phyloP scores from a whole-genome alignment of 208 protist species.

The Strigomonas galati region DNA sequence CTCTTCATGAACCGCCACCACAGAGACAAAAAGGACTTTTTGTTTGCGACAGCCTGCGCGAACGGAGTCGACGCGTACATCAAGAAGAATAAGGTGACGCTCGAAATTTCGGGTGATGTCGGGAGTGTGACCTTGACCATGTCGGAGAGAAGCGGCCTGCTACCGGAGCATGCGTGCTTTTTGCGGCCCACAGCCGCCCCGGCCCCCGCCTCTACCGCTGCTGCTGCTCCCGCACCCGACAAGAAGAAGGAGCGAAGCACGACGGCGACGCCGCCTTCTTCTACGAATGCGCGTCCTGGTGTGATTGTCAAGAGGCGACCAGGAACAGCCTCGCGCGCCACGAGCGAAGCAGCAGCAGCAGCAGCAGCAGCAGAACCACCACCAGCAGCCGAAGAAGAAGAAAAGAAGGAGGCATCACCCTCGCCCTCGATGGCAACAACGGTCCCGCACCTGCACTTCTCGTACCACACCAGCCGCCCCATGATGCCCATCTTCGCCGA shows the following conservation, averaged over 20 bases:
- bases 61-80: conserved; percentile 46
- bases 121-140: conserved; percentile 35
- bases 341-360: not conserved
- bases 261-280: no score
- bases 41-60: conserved; percentile 45
- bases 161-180: conserved; percentile 37
- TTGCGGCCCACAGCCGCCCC: conserved; percentile 12
- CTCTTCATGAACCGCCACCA: conserved; percentile 56
- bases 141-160: conserved; percentile 40
- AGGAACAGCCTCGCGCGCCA: no score
- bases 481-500: conserved; percentile 74
- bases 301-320: no score
- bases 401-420: not conserved
- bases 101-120: conserved; percentile 56
- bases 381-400: no score
- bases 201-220: conserved; percentile 3
- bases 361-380: not conserved
- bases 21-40: conserved; percentile 35
- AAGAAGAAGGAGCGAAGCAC: not conserved
- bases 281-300: no score
- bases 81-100: conserved; percentile 65
- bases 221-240: conserved; percentile 1
- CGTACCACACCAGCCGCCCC: conserved; percentile 63
- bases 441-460: conserved; percentile 52
- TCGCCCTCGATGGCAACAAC: not conserved